Evolutionary conservation across 2,329 filamentous ascomycete species (phyloP).

Genomic region (Didymosphaeria variabile): DNA sequence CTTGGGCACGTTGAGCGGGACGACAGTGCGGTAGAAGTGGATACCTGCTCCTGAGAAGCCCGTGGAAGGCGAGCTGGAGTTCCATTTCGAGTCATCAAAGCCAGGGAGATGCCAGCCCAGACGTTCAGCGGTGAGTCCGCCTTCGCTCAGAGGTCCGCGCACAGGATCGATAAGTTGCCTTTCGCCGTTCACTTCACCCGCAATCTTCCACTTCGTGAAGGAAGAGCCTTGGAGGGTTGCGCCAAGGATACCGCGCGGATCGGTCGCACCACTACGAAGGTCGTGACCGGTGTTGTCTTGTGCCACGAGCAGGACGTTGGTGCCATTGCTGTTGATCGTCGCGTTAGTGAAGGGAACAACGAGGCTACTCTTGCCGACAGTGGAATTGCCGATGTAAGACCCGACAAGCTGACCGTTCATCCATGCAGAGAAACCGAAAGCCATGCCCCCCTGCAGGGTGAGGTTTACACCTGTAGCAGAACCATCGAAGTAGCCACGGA

Average conservation of each 20-base stretch:
- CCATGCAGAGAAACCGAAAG: constrained; percentile 67
- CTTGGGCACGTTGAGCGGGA: constrained; percentile 61
- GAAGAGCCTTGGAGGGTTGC: constrained; percentile 58
- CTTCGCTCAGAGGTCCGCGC: constrained; percentile 65
- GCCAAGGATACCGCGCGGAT: constrained; percentile 62
- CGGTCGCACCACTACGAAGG: constrained; percentile 58
- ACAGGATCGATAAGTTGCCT: constrained; percentile 61
- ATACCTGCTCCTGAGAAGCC: constrained; percentile 62
- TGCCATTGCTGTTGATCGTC: constrained; percentile 50
- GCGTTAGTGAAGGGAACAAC: constrained; percentile 63
- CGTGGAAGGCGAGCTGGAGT: constrained; percentile 45
- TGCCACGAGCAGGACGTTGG: constrained; percentile 63
- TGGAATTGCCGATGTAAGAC: constrained; percentile 63
- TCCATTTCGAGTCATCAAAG: constrained; percentile 61
- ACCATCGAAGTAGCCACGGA: constrained; percentile 53
- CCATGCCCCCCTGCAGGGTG: constrained; percentile 62
- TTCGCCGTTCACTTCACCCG: constrained; percentile 65
- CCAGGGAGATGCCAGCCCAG: constrained; percentile 68
- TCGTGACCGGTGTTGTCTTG: constrained; percentile 70
- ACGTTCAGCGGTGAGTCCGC: constrained; percentile 66
- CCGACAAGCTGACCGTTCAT: constrained; percentile 66
- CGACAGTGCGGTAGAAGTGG: constrained; percentile 63
- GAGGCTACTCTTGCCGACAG: constrained; percentile 44
- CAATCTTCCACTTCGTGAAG: constrained; percentile 66
- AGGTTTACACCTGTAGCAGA: constrained; percentile 57